Evolutionary conservation across 116 monocot genomes (phyloP).

Genomic region (Trichopus zeylanicus): DNA sequence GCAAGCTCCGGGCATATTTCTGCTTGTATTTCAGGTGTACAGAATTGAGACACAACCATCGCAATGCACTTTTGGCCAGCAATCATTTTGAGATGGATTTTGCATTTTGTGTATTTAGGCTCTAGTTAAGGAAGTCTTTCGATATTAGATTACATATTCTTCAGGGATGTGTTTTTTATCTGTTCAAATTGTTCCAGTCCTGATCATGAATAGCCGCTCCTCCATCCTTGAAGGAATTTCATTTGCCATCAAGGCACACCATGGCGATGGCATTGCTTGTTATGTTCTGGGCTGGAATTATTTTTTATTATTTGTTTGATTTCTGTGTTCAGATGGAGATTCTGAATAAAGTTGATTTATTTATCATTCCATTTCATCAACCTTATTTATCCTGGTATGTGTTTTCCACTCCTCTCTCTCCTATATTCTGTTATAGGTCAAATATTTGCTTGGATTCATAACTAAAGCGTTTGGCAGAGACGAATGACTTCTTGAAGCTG

Average conservation of each 20-base stretch:
- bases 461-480: too few relatives aligned
- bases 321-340: slow-evolving; percentile 8
- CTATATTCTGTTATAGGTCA: neutral
- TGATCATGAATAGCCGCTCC: slow-evolving; percentile 3
- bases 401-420: neutral
- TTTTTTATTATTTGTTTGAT: slow-evolving; percentile 15
- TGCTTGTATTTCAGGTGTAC: slow-evolving; percentile 24
- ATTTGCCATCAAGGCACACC: slow-evolving; percentile 6
- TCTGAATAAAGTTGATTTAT: slow-evolving; percentile 27
- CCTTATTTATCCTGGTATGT: neutral
- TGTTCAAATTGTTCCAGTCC: slow-evolving; percentile 15
- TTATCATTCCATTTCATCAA: neutral
- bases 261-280: slow-evolving; percentile 1
- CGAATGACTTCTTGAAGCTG: too few relatives aligned
- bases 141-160: slow-evolving; percentile 18
- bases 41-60: slow-evolving; percentile 9
- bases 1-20: neutral
- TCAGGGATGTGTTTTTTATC: slow-evolving; percentile 7
- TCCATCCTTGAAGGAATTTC: neutral
- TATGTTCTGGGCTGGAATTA: slow-evolving; percentile 7
- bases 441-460: too few relatives aligned
- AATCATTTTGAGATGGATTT: slow-evolving; percentile 4
- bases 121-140: neutral
- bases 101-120: slow-evolving; percentile 1
- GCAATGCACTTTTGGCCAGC: slow-evolving; percentile 10